Conservation (phyloP, 2,329 filamentous ascomycete species). For the Fusarium sp. region DNA sequence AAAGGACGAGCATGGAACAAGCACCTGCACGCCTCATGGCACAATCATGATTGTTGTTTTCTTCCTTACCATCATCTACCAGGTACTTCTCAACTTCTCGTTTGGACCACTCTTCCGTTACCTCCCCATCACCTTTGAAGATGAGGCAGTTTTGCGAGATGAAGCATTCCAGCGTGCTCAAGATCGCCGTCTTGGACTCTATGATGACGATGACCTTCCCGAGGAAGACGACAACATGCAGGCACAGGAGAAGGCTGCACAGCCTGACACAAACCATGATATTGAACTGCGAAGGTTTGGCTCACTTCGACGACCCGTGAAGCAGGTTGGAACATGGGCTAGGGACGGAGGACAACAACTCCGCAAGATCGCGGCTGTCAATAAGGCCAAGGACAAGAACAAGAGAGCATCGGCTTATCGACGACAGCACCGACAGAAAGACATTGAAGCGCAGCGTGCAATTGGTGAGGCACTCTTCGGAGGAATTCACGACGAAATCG, state of each 20-base stretch:
- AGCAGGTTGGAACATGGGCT: conserved; percentile 51
- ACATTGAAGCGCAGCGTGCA: conserved; percentile 76
- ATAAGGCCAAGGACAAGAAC: conserved; percentile 38
- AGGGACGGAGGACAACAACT: conserved; percentile 60
- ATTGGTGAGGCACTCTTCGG: conserved; percentile 86
- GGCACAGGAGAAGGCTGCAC: too few species aligned
- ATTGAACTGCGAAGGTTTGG: conserved; percentile 51
- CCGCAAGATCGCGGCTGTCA: conserved; percentile 52
- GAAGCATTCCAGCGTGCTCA: conserved; percentile 86
- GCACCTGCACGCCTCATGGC: conserved; percentile 77
- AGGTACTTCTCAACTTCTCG: conserved; percentile 80
- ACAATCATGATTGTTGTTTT: conserved; percentile 84
- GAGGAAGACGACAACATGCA: too few species aligned
- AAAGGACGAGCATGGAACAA: conserved; percentile 61
- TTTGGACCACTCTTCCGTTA: conserved; percentile 89
- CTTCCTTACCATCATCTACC: conserved; percentile 78
- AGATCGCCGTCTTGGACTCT: conserved; percentile 71
- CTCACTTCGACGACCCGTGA: conserved; percentile 55
- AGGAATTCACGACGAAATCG: conserved; percentile 89
- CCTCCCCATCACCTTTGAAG: conserved; percentile 92
- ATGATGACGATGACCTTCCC: conserved; percentile 60
- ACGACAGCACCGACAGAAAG: conserved; percentile 60
- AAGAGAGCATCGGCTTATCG: conserved; percentile 58
- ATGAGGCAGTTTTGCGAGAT: conserved; percentile 91
- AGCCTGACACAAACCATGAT: too few species aligned